These are phyloP conservation scores for Calonectria hongkongensis DNA, from an alignment of 2,329 filamentous ascomycete species.

Conservation along the genomic window DNA sequence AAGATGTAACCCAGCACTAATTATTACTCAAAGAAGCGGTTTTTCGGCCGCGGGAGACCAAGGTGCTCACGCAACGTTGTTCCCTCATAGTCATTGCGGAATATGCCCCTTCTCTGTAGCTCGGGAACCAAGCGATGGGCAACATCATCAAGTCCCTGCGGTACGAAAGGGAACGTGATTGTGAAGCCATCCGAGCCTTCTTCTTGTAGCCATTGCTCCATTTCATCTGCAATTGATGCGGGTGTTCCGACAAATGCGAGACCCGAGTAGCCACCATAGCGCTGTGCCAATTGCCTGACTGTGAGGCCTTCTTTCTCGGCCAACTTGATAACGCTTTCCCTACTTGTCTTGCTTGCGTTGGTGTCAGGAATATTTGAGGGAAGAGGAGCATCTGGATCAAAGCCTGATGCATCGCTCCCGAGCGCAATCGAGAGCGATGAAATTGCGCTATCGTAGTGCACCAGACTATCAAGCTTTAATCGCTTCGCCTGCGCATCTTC, in stretches of 20 bases:
- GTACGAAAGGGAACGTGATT: constrained; percentile 69
- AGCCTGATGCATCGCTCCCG: constrained; percentile 67
- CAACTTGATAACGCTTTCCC: constrained; percentile 66
- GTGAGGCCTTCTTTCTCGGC: constrained; percentile 67
- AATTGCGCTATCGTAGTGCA: constrained; percentile 73
- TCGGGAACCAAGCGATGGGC: constrained; percentile 68
- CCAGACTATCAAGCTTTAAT: constrained; percentile 69
- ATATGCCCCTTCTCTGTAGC: constrained; percentile 70
- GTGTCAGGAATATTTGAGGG: constrained; percentile 71
- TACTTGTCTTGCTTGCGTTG: constrained; percentile 71
- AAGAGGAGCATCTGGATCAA: constrained; percentile 69
- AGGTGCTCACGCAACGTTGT: constrained; percentile 73
- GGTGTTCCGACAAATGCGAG: constrained; percentile 71
- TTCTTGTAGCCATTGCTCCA: constrained; percentile 67
- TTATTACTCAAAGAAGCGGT: constrained; percentile 58
- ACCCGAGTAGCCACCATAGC: constrained; percentile 69
- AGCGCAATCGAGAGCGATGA: constrained; percentile 70
- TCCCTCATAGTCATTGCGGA: constrained; percentile 71
- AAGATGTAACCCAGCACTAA: neutral
- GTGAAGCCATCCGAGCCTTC: constrained; percentile 72
- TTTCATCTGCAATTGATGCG: constrained; percentile 68
- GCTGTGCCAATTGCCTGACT: constrained; percentile 70
- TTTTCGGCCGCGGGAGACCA: constrained; percentile 68
- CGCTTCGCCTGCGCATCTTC: constrained; percentile 70
- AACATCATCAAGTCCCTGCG: constrained; percentile 70